phyloP scores from a whole-genome alignment of 805 yeast species.

The Candida endomychidarum region DNA sequence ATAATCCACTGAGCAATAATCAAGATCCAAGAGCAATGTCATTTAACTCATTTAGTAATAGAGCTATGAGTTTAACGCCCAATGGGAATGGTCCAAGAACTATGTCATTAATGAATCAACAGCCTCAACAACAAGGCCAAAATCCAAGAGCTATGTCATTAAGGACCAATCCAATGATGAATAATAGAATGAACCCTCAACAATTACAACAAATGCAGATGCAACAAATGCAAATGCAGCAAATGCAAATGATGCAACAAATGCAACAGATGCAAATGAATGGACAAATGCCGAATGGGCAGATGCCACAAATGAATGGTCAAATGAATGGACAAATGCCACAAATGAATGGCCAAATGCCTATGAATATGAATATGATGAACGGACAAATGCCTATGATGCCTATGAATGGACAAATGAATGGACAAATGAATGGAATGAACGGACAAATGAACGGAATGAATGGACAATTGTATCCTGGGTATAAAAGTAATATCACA shows the following conservation, averaged over 20 bases:
- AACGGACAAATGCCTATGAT: constrained; percentile 1
- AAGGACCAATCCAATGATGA: constrained; percentile 7
- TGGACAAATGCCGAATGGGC: not conserved
- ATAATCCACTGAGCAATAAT: constrained; percentile 33
- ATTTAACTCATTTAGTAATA: constrained; percentile 12
- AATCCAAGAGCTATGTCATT: constrained; percentile 17
- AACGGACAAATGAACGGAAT: not conserved
- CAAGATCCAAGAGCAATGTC: constrained; percentile 23
- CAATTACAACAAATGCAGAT: constrained; percentile 5
- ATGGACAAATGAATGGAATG: constrained; percentile 8
- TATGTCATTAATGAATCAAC: constrained; percentile 25
- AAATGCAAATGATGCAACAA: constrained; percentile 3
- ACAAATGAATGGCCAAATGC: constrained; percentile 11
- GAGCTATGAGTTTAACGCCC: constrained; percentile 19
- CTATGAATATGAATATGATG: too few relatives aligned
- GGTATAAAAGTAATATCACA: constrained; percentile 6
- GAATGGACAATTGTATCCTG: constrained; percentile 3
- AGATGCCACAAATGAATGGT: constrained; percentile 9
- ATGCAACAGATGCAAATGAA: not conserved
- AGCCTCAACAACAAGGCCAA: constrained; percentile 13
- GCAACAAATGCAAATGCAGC: constrained; percentile 7
- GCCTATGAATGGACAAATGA: constrained; percentile 7
- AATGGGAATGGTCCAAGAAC: constrained; percentile 23
- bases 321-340: constrained; percentile 9
- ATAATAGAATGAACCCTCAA: constrained; percentile 8